Conservation (phyloP, 73 alveolate species). For the Urostyla sp. region DNA sequence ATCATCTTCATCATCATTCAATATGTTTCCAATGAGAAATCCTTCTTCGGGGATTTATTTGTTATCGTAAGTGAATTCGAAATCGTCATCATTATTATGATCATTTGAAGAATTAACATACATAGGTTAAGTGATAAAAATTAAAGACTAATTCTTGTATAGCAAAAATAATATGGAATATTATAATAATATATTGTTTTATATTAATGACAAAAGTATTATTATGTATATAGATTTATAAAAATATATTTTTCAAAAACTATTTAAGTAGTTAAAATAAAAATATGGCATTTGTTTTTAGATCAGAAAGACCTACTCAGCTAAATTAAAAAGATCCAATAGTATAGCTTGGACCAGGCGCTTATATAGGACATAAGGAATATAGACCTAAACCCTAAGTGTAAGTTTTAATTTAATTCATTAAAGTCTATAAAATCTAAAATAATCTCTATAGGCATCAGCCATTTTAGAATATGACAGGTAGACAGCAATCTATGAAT, state of each 20-base stretch:
- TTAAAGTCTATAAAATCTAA: conserved; percentile 2
- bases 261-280: conserved; percentile 7
- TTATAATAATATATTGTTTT: no score
- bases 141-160: no score
- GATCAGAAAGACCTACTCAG: conserved; percentile 62
- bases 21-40: no score
- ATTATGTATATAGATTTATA: no score
- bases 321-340: conserved; percentile 8
- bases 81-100: no score
- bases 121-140: no score
- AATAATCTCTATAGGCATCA: not conserved
- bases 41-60: no score
- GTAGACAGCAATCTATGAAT: conserved; percentile 44
- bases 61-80: no score
- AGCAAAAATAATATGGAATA: no score
- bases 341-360: conserved; percentile 64
- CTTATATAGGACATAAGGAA: conserved; percentile 61
- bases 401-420: conserved; percentile 2
- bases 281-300: conserved; percentile 69
- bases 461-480: conserved; percentile 54
- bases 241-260: conserved; percentile 1
- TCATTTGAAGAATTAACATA: no score
- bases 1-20: no score
- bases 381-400: conserved; percentile 40
- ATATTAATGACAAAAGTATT: no score